These are phyloP conservation scores for Apiotrichum veenhuisii DNA, from an alignment of 1,284 basidiomycete genomes.

Conservation along the genomic window DNA sequence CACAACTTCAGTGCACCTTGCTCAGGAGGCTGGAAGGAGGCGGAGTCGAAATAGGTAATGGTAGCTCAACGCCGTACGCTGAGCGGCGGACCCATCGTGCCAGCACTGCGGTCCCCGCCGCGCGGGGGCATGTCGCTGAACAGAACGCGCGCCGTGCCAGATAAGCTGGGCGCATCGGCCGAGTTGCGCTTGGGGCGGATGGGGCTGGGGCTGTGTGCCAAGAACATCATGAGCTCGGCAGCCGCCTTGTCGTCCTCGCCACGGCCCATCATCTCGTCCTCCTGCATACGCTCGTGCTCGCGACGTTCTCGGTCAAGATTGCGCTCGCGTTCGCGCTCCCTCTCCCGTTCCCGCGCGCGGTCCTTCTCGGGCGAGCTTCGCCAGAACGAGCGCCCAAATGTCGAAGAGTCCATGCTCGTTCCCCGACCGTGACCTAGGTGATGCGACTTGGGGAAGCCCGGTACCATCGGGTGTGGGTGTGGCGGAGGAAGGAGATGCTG, in stretches of 20 bases:
- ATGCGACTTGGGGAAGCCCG: not conserved
- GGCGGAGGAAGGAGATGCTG: slow-evolving; percentile 7
- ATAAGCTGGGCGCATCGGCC: slow-evolving; percentile 14
- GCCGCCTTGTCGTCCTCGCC: slow-evolving; percentile 44
- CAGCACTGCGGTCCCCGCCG: not conserved
- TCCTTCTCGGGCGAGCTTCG: not conserved
- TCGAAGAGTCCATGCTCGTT: slow-evolving; percentile 17
- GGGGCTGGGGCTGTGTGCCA: slow-evolving; percentile 45
- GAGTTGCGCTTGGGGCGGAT: slow-evolving; percentile 17
- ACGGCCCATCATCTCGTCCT: slow-evolving; percentile 8
- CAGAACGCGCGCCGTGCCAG: slow-evolving; percentile 36
- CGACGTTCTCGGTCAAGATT: slow-evolving; percentile 12
- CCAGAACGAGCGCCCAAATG: slow-evolving; percentile 18
- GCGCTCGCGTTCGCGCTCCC: slow-evolving; percentile 11
- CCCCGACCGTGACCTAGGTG: slow-evolving; percentile 9
- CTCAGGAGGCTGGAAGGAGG: too few relatives aligned
- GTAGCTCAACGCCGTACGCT: not conserved
- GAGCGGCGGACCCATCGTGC: slow-evolving; percentile 4
- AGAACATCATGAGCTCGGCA: slow-evolving; percentile 49
- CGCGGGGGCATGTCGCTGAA: slow-evolving; percentile 31
- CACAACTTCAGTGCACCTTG: too few relatives aligned
- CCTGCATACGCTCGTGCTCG: slow-evolving; percentile 4
- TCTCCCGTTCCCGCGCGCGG: not conserved
- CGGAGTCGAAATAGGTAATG: too few relatives aligned
- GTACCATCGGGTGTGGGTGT: slow-evolving; percentile 6